Conservation (phyloP, 1,284 basidiomycete species). For the Heterobasidion occidentale region DNA sequence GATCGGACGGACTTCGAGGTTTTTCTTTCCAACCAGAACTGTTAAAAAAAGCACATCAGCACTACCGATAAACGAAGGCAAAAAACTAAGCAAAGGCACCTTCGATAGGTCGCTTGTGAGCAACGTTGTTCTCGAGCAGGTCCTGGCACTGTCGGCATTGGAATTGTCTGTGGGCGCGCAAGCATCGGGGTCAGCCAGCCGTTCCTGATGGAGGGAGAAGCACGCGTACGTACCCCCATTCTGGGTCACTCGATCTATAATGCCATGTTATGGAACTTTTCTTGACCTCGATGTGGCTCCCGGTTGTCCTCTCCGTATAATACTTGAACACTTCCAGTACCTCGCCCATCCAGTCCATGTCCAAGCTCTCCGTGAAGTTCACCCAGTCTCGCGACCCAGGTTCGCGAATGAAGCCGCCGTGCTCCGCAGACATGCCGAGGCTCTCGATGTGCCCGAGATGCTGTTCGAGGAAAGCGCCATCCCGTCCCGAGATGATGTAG, state of each 20-base stretch:
- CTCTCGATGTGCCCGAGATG: slow-evolving; percentile 82
- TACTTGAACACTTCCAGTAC: slow-evolving; percentile 95
- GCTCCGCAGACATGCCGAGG: slow-evolving; percentile 93
- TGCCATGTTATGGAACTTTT: slow-evolving; percentile 98
- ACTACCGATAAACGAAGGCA: slow-evolving; percentile 5
- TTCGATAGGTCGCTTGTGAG: slow-evolving; percentile 84
- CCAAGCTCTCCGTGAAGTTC: slow-evolving; percentile 85
- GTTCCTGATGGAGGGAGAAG: slow-evolving; percentile 1
- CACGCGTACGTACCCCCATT: slow-evolving; percentile 83
- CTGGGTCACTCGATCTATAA: slow-evolving; percentile 88
- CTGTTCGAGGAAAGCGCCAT: slow-evolving; percentile 85
- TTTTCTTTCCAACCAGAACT: slow-evolving; percentile 97
- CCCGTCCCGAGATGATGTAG: slow-evolving; percentile 97
- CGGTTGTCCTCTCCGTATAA: slow-evolving; percentile 93
- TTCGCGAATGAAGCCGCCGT: slow-evolving; percentile 87
- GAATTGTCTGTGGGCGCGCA: slow-evolving; percentile 57
- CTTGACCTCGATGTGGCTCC: slow-evolving; percentile 95
- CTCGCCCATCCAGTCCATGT: slow-evolving; percentile 98
- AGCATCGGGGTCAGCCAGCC: slow-evolving; percentile 11
- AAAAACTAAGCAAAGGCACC: slow-evolving; percentile 32
- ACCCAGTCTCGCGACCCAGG: slow-evolving; percentile 67
- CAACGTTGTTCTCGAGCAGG: slow-evolving; percentile 87
- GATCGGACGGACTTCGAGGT: slow-evolving; percentile 91
- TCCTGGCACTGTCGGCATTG: slow-evolving; percentile 97
- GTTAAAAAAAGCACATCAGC: slow-evolving; percentile 15